Evolutionary conservation across 345 rosid species (phyloP).

Genomic region (Erucastrum elatum): DNA sequence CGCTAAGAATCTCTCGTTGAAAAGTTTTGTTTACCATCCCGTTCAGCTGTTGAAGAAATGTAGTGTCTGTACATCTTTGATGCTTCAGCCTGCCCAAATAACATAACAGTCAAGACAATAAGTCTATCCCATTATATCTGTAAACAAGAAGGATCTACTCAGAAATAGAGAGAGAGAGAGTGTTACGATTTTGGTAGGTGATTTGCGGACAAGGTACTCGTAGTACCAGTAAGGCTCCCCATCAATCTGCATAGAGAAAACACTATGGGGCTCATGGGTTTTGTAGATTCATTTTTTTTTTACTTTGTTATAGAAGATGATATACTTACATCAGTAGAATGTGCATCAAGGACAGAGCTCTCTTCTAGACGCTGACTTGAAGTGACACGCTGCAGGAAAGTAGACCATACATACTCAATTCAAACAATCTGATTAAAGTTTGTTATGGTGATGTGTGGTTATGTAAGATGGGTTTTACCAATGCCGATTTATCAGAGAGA

Average conservation of each 20-base stretch:
- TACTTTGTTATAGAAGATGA: neutral
- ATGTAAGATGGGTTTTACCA: slow-evolving; percentile 53
- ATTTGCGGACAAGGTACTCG: slow-evolving; percentile 89
- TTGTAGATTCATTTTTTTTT: neutral
- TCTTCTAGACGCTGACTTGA: slow-evolving; percentile 85
- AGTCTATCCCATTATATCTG: neutral
- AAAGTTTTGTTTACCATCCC: slow-evolving; percentile 67
- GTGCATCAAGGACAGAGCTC: slow-evolving; percentile 89
- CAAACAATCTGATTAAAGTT: neutral
- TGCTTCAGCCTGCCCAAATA: slow-evolving; percentile 63
- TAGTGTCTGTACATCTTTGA: slow-evolving; percentile 77
- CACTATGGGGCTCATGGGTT: neutral
- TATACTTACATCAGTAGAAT: slow-evolving; percentile 55
- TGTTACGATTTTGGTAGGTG: slow-evolving; percentile 67
- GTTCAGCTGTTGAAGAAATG: slow-evolving; percentile 77
- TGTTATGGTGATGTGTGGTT: neutral
- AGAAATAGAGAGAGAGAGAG: slow-evolving; percentile 7
- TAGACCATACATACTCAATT: neutral
- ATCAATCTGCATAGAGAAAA: slow-evolving; percentile 53
- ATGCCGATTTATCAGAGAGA: slow-evolving; percentile 82
- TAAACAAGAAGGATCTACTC: neutral
- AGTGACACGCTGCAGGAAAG: slow-evolving; percentile 71
- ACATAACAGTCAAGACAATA: neutral
- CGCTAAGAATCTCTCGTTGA: neutral
- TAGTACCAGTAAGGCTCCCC: slow-evolving; percentile 89